Evolutionary conservation across 2,329 filamentous ascomycete genomes (phyloP).

Genomic region (Neofusicoccum sp.): DNA sequence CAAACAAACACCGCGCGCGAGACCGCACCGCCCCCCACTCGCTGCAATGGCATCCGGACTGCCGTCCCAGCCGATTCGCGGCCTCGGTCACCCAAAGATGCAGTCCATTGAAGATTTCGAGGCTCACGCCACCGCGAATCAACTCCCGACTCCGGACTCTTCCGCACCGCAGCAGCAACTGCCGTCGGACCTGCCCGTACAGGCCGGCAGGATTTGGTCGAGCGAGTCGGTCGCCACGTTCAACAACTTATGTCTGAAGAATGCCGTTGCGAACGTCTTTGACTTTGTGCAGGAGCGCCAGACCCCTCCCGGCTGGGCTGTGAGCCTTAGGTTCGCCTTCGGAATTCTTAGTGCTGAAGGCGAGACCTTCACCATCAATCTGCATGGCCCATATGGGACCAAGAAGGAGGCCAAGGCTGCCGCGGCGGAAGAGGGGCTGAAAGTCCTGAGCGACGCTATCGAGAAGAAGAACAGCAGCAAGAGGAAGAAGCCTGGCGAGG

Average conservation of each 20-base stretch:
- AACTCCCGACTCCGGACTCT: no score
- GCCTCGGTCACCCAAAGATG: no score
- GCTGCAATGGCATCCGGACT: no score
- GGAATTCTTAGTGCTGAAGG: slow-evolving; percentile 19
- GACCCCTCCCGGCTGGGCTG: slow-evolving; percentile 24
- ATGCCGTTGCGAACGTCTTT: slow-evolving; percentile 2
- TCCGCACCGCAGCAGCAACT: not conserved
- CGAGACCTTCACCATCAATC: slow-evolving; percentile 24
- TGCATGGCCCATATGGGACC: slow-evolving; percentile 30
- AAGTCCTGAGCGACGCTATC: slow-evolving; percentile 27
- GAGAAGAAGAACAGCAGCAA: slow-evolving; percentile 23
- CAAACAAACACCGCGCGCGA: no score
- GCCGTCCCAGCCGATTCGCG: not conserved
- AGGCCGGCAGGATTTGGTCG: not conserved
- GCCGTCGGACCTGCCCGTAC: no score
- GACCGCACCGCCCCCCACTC: no score
- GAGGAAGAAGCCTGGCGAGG: slow-evolving; percentile 23
- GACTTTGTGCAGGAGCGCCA: not conserved
- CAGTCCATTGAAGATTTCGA: no score
- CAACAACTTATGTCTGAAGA: slow-evolving; percentile 20
- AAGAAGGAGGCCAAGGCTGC: slow-evolving; percentile 47
- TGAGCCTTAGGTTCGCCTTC: slow-evolving; percentile 26
- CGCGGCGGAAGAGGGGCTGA: slow-evolving; percentile 33
- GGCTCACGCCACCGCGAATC: no score
- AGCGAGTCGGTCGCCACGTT: slow-evolving; percentile 13